Evolutionary conservation across 345 rosid genomes (phyloP).

Genomic region (Chamaenerion angustifolium): DNA sequence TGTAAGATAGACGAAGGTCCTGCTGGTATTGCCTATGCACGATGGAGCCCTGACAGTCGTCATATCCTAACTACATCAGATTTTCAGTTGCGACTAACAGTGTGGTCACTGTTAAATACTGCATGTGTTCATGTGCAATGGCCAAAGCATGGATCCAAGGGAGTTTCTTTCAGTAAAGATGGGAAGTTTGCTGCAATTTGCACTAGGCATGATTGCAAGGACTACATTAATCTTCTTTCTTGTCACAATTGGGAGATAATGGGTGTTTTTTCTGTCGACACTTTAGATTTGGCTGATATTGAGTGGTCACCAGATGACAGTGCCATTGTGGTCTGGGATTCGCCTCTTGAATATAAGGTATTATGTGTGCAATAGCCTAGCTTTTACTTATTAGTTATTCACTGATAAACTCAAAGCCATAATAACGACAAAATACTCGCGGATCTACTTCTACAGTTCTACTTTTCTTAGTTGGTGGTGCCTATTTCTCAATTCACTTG

Average conservation of each 20-base stretch:
- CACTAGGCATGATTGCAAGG: slow-evolving; percentile 90
- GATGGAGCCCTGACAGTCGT: slow-evolving; percentile 98
- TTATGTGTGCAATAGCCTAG: neutral
- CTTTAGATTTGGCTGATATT: slow-evolving; percentile 83
- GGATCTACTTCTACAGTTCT: too few species aligned
- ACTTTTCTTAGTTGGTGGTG: too few species aligned
- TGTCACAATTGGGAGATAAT: slow-evolving; percentile 92
- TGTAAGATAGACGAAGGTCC: slow-evolving; percentile 98
- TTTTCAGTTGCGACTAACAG: slow-evolving; percentile 78
- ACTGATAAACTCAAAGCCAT: too few species aligned
- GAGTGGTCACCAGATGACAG: slow-evolving; percentile 97
- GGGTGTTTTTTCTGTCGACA: slow-evolving; percentile 82
- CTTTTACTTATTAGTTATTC: neutral
- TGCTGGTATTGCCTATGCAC: slow-evolving; percentile 87
- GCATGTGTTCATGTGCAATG: slow-evolving; percentile 94
- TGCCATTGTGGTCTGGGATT: slow-evolving; percentile 76
- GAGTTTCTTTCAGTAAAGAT: slow-evolving; percentile 69
- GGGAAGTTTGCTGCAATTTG: slow-evolving; percentile 85
- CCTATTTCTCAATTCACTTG: too few species aligned
- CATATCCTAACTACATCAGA: slow-evolving; percentile 89
- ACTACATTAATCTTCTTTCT: slow-evolving; percentile 70
- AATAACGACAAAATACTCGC: too few species aligned
- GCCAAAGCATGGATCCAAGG: slow-evolving; percentile 92
- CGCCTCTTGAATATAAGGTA: slow-evolving; percentile 85
- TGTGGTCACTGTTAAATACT: slow-evolving; percentile 84